These are phyloP conservation scores for Primulina eburnea DNA, from an alignment of 257 asterid genomes.

Conservation along the genomic window DNA sequence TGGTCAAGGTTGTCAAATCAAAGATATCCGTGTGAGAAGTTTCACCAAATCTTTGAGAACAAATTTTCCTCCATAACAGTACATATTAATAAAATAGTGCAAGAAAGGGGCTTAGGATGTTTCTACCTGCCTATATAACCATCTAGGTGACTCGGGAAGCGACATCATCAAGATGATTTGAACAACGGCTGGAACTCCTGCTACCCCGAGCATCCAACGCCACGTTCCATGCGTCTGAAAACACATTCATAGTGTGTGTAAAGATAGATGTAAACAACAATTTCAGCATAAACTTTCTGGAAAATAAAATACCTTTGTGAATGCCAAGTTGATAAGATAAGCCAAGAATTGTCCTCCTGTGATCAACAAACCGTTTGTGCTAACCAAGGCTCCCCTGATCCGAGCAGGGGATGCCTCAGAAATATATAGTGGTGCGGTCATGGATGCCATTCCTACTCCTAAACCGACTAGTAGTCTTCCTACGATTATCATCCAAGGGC, in stretches of 20 bases:
- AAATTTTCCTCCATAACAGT: neutral
- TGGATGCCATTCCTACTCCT: conserved; percentile 94
- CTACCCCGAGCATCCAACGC: conserved; percentile 96
- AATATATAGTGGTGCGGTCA: conserved; percentile 76
- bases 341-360: conserved; percentile 80
- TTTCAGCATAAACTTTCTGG: neutral
- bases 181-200: conserved; percentile 62
- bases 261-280: neutral
- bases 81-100: neutral
- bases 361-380: conserved; percentile 75
- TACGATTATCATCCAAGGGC: conserved; percentile 65
- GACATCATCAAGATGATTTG: conserved; percentile 68
- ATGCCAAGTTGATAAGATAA: conserved; percentile 71
- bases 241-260: conserved; percentile 1
- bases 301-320: conserved; percentile 45
- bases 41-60: neutral
- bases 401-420: conserved; percentile 87
- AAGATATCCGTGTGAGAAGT: neutral
- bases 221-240: conserved; percentile 59
- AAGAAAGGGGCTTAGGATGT: neutral
- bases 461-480: conserved; percentile 75
- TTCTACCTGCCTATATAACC: conserved; percentile 65
- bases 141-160: conserved; percentile 87
- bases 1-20: conserved; percentile 22
- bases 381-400: conserved; percentile 74